Base-by-base conservation (phyloP, 768 basidiomycete species). In the Tylopilus balloui region DNA sequence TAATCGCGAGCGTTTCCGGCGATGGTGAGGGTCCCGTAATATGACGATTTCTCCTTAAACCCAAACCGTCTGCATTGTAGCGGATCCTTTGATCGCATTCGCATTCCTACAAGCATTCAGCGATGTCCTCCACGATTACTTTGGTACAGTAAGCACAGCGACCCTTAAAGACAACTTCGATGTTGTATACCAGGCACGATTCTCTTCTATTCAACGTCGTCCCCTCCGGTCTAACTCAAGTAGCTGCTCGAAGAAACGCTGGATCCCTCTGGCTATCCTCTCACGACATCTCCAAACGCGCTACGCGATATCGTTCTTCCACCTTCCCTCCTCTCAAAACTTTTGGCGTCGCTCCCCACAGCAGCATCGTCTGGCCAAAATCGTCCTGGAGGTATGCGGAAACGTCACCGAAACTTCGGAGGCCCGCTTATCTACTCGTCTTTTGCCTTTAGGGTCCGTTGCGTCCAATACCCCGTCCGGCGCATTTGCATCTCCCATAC, bases 201-300 rank as follows among this genome's bases (percentile, higher is more conserved):
- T 21, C 25, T 20, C 7, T 28, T 40, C 19, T 27, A 0, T 27
- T 36, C 31, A 5, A 6, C 3, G 7, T 29, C 32, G 14, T 44
- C n/a, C 21, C 15, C 14, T 37, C 25, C 1, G 13, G 17, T 48
- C 48, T 54, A 35, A 48, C 42, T 47, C 47, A 38, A 25, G 11
- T 56, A 94, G 89, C 80, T 98, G 15, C 77, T 96, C 25, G 94
- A 95, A 70, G 94, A 98, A 69, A 93, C 90, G n/a, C 72, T 98
- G 23, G 93, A 95, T 62, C 83, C 92, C 9, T 88, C 91, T 11
- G 93, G 94, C 0, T 86, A 93, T 63, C 93, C 93, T 0, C 73
- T 94, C 31, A 96, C 93, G 6, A 98, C 92, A 3, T 90, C 91
- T 48, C 77, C 86, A 3, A 94, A 91, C 60, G 85, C 90, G 17